Evolutionary conservation across 306 rosid species (phyloP), one percentile per base, ranked within the genome.

Genomic region (Casuarina cunninghamiana): DNA sequence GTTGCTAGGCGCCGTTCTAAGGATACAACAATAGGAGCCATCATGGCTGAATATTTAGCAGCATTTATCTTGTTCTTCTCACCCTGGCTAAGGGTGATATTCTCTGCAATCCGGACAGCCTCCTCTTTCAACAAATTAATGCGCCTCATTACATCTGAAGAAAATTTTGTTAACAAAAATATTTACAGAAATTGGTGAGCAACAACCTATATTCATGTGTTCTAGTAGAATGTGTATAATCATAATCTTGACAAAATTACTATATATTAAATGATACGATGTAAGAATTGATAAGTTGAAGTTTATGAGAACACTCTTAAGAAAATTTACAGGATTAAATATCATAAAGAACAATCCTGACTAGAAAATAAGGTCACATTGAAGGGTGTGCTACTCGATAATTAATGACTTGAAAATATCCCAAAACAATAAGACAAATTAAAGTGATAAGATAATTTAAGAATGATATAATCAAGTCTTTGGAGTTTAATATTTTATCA

Each of bases 1-100:
- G 98, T 91, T 83, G 96, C 92, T 72, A 94, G 86, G 58, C 98
- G 98, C 38, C 97, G 98, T 77, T 94, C 98, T 84, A 94, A 80
- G 66, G 98, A 96, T 85, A 94, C 97, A 81, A 88, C 93, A 86
- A 94, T 92, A 71, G 98, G 98, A 71, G 98, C 98, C 97, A 94
- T 94, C 97, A 94, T 94, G 82, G 98, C 98, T 71, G 97, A 92
- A 84, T 94, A 94, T 79, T 95, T 94, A 11, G 97, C 96, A 82
- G 98, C 91, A 71, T 90, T 94, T 79, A 94, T 94, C 91, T 90
- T 94, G 81, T 83, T 90, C 84, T 94, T 94, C 85, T 94, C 98
- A 82, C 86, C 90, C 85, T 90, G 96, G 88, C 90, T 92, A 67
- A 92, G 98, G 70, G 96, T 94, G 78, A 82, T 74, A 86, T 94